Base-by-base conservation (phyloP, 371 early-diverging fungal species). In the Syncephalastrum contaminatum region DNA sequence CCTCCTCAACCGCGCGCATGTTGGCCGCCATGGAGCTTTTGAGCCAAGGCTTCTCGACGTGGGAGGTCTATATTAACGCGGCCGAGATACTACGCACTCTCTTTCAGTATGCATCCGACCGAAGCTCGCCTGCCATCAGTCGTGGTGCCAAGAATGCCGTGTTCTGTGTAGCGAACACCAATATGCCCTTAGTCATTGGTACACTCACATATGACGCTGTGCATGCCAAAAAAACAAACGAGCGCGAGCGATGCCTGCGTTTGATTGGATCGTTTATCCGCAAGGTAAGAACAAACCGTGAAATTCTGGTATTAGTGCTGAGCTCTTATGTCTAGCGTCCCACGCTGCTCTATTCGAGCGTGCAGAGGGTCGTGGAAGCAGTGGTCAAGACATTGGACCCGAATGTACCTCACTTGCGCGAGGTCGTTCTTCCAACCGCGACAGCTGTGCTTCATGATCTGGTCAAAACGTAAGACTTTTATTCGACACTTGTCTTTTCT, bases 351-450 rank as follows among this genome's bases (percentile, higher is more conserved):
- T 84, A 83, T 59, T 63, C 76, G 2, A 77, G 82, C 58, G 68
- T 92, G 0, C 73, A 86, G 5, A 71, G 75, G 3, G 79, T 93
- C 2, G 80, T 88, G 1, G 95, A 92, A 57, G 84, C 89, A 1
- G 85, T 94, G 36, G 89, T 94, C 3, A 89, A 88, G 51, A 84
- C 88, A n/a, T 67, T 93, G 19, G 92, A 94, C 65, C 95, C 95
- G 0, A 92, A 89, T 54, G 66, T 74, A 7, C 85, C 92, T 1
- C 74, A 82, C 43, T 65, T 90, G 64, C 77, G 94, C n/a, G 91
- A 93, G 45, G 69, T 69, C 1, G 72, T 92, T 20, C 69, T 91
- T 8, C 80, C 75, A 2, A 66, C 87, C 16, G 90, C 85, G 0
- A 93, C 94, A 0, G 70, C 86, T 0, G 84, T 86, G 41, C 72